These are phyloP conservation scores for Colletotrichum viniferum DNA, from an alignment of 2,329 filamentous ascomycete genomes.

Conservation along the genomic window DNA sequence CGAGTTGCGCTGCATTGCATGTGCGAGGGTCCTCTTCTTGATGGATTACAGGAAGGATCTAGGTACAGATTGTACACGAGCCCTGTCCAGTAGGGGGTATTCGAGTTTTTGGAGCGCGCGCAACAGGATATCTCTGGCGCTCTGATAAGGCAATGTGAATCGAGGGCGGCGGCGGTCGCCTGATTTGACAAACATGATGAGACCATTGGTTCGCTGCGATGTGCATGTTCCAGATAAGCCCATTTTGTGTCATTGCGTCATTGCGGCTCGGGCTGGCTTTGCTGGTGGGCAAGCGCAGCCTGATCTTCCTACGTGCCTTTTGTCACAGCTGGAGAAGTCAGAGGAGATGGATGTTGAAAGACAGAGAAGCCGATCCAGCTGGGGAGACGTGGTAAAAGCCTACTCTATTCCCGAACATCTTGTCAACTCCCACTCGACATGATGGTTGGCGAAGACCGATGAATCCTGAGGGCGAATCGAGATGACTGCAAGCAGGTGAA, in stretches of 20 bases:
- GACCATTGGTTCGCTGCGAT: neutral
- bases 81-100: neutral
- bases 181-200: neutral
- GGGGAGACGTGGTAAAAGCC: too few relatives aligned
- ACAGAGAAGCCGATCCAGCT: too few relatives aligned
- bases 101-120: neutral
- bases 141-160: neutral
- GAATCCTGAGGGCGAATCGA: too few relatives aligned
- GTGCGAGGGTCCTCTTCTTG: neutral
- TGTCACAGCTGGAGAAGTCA: too few relatives aligned
- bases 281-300: too few relatives aligned
- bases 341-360: too few relatives aligned
- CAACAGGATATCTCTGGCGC: neutral
- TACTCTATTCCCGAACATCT: too few relatives aligned
- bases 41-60: neutral
- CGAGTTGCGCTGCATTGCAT: neutral
- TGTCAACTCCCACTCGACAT: too few relatives aligned
- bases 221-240: neutral
- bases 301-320: too few relatives aligned
- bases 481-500: too few relatives aligned
- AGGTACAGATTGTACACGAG: neutral
- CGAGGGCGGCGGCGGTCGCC: neutral
- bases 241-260: rapidly evolving
- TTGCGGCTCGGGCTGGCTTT: too few relatives aligned
- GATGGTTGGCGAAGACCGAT: too few relatives aligned